Conservation (phyloP, 73 alveolate genomes). For the Symbiodinium natans region DNA sequence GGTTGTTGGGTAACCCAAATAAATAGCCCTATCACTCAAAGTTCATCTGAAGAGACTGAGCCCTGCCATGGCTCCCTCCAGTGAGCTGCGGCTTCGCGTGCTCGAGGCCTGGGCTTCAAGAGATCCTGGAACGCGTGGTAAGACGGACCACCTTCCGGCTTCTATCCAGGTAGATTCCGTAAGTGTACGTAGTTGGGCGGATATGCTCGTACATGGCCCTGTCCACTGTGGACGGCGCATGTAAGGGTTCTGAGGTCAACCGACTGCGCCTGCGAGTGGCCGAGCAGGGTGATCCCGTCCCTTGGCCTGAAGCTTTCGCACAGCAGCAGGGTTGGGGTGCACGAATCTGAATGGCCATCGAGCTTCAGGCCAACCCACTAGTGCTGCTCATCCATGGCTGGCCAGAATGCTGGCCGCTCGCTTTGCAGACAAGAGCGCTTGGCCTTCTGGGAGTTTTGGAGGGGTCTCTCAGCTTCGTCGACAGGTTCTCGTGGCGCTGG, state of each 20-base stretch:
- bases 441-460: neutral
- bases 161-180: too few species aligned
- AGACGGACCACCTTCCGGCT: too few species aligned
- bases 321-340: neutral
- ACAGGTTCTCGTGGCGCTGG: constrained; percentile 55
- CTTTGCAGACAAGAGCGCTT: neutral
- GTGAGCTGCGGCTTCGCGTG: neutral
- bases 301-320: neutral
- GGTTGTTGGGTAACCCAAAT: too few species aligned
- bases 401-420: constrained; percentile 56
- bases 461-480: neutral
- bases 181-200: too few species aligned
- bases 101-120: neutral
- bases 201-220: too few species aligned
- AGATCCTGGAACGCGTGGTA: too few species aligned
- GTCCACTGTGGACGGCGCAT: neutral
- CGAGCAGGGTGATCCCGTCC: constrained; percentile 19
- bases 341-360: too few species aligned
- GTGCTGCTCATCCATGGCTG: constrained; percentile 67
- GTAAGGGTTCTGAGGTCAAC: neutral
- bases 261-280: constrained; percentile 49
- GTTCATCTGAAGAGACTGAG: too few species aligned
- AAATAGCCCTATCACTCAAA: too few species aligned
- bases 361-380: constrained; percentile 11
- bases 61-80: too few species aligned